A percentile compares a stretch with the other conserved stretches of the same genome.
These are phyloP conservation scores for Immersiella caudata DNA, from an alignment of 495 filamentous ascomycete species.

Conservation along the genomic window DNA sequence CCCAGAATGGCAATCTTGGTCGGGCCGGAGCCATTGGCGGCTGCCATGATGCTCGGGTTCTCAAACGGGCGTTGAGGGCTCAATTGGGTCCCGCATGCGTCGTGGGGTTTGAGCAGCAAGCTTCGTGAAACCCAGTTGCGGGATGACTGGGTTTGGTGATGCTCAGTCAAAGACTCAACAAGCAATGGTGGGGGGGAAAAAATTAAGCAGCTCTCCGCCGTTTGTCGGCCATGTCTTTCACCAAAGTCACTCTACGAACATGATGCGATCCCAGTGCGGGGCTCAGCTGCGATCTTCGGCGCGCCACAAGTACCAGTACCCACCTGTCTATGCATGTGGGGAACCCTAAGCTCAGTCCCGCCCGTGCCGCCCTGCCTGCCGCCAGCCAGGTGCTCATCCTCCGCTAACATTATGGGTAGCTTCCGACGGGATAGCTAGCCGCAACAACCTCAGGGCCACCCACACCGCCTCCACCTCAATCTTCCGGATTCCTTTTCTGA, in stretches of 20 bases:
- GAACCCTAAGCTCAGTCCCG: conserved; percentile 4
- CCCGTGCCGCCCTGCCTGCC: not conserved
- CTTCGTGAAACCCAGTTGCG: conserved; percentile 18
- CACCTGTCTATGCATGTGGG: conserved; percentile 5
- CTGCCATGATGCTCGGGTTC: conserved; percentile 30
- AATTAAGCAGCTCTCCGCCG: conserved; percentile 17
- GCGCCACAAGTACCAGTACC: conserved; percentile 16
- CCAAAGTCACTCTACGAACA: conserved; percentile 3
- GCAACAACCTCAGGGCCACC: not conserved
- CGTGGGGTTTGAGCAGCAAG: not conserved
- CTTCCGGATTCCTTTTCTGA: not conserved
- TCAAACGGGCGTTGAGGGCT: conserved; percentile 25
- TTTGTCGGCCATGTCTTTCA: conserved; percentile 10
- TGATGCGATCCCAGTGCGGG: not conserved
- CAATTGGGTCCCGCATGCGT: conserved; percentile 34
- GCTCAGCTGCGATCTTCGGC: not conserved
- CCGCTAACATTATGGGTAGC: not conserved
- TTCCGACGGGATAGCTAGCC: not conserved
- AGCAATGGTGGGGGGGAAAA: not conserved
- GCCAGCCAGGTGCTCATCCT: not conserved
- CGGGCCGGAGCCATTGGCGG: conserved; percentile 40
- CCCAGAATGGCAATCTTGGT: conserved; percentile 57
- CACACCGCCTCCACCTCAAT: not conserved
- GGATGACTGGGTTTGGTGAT: conserved; percentile 10
- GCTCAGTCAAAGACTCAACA: not conserved